phyloP scores from a whole-genome alignment of 768 basidiomycete genomes.

The Mycena albidolilacea region DNA sequence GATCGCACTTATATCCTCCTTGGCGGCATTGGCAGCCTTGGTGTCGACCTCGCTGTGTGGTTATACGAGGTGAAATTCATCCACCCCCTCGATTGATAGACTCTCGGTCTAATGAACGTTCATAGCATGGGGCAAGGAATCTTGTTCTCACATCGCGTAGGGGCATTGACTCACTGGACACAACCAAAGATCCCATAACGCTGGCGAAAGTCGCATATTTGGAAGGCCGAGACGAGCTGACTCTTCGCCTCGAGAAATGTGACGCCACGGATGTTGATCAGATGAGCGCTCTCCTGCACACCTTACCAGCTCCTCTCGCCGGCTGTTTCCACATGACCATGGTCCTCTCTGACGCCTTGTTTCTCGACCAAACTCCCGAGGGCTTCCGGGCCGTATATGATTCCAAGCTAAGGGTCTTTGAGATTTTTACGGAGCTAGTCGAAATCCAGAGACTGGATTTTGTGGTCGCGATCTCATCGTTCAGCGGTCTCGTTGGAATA shows the following conservation, averaged over 20 bases:
- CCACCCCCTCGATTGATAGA: not conserved
- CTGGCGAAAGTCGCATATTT: conserved; percentile 30
- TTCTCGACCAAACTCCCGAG: conserved; percentile 27
- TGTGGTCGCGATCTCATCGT: conserved; percentile 27
- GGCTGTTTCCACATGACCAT: conserved; percentile 31
- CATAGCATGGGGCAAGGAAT: conserved; percentile 26
- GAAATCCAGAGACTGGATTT: conserved; percentile 26
- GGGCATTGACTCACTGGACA: conserved; percentile 24
- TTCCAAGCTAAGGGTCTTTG: conserved; percentile 25
- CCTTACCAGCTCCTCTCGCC: conserved; percentile 16
- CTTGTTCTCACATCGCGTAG: conserved; percentile 31
- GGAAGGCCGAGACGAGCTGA: conserved; percentile 10
- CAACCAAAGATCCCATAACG: conserved; percentile 12
- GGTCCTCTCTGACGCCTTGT: conserved; percentile 18
- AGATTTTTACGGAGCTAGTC: conserved; percentile 7
- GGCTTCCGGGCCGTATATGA: conserved; percentile 19
- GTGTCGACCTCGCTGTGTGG: conserved; percentile 35
- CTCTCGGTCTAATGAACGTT: conserved; percentile 1
- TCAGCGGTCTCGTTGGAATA: conserved; percentile 27
- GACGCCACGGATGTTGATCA: conserved; percentile 24
- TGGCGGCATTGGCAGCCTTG: conserved; percentile 27
- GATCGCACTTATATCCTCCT: conserved; percentile 26
- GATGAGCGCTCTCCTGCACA: conserved; percentile 23
- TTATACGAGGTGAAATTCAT: conserved; percentile 24
- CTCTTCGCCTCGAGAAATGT: conserved; percentile 15